Evolutionary conservation across 2,329 filamentous ascomycete genomes (phyloP), one percentile per base, ranked within the genome.

Genomic region (Colletotrichum godetiae): DNA sequence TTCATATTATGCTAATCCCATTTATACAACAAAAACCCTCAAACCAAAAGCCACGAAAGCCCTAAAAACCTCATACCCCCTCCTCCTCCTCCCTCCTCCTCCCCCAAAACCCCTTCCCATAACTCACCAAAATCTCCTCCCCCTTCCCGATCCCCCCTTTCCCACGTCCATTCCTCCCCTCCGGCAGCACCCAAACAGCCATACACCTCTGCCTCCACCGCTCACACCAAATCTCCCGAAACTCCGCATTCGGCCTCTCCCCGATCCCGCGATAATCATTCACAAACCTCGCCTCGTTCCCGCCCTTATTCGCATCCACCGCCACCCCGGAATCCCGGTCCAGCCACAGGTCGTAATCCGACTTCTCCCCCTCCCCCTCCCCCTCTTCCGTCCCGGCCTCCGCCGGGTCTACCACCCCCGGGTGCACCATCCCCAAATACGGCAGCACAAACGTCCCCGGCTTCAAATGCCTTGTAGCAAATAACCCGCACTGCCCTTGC

Each of bases 71-170:
- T 64, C 61, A 64, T 11, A n/a, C 19, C 22, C 27, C 52, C 33
- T 60, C 33, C 3, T 60, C 52, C 33, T 60, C 33, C 3, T 60
- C n/a, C 64, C 27, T 60, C n/a, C 65, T 37, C 27, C 22, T 22
- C n/a, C 62, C 68, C 90, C 91, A 93, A 75, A 93, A 92, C 0
- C 91, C 91, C 79, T 91, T 92, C 6, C 91, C 91, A 77, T 93
- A 92, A 75, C 89, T 92, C 13, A 93, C 89, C 64, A 92, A 78
- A 66, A 93, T 89, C 84, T 93, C 91, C 73, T 91, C 86, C 1
- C 91, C 90, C 81, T 88, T 91, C 61, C 78, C 85, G 33, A 92
- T 87, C 1, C 86, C 82, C 68, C 79, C 79, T 72, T 79, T 81
- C 35, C 78, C 79, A 67, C 74, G 77, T 46, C 68, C 66, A 52